A percentile compares a stretch with the other conserved stretches of the same genome.
phyloP scores from a whole-genome alignment of 352 stramenopile species.

The Pythium diclinum region DNA sequence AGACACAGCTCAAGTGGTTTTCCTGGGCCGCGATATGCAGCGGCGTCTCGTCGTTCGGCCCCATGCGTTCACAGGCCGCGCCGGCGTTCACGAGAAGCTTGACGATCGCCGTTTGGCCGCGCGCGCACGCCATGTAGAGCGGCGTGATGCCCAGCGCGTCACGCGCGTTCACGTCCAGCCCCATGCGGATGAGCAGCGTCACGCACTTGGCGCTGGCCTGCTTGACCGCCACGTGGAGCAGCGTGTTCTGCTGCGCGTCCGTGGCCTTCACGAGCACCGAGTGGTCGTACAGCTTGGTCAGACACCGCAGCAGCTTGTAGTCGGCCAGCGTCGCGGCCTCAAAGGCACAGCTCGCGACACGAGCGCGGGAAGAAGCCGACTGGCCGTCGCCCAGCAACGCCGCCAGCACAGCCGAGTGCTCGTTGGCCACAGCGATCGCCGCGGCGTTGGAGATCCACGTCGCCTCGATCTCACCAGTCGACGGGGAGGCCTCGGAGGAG shows the following conservation, averaged over 20 bases:
- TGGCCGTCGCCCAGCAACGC: constrained; percentile 56
- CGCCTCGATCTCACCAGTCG: constrained; percentile 34
- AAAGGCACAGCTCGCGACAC: constrained; percentile 42
- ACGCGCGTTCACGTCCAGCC: constrained; percentile 57
- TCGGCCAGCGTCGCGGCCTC: constrained; percentile 46
- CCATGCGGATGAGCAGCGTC: constrained; percentile 56
- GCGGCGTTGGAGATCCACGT: constrained; percentile 41
- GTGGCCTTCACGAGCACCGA: constrained; percentile 40
- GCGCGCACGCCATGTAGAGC: constrained; percentile 75
- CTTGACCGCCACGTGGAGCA: constrained; percentile 65
- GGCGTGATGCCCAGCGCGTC: constrained; percentile 65
- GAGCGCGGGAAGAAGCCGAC: constrained; percentile 26
- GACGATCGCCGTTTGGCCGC: constrained; percentile 59
- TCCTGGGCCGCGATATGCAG: constrained; percentile 82
- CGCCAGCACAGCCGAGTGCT: constrained; percentile 40
- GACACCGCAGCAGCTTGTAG: constrained; percentile 48
- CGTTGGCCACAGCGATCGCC: constrained; percentile 41
- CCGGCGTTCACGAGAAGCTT: constrained; percentile 55
- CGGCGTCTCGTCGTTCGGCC: constrained; percentile 68
- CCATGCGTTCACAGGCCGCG: constrained; percentile 48
- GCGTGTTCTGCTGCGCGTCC: constrained; percentile 44
- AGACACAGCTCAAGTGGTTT: constrained; percentile 70
- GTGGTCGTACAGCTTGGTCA: constrained; percentile 48
- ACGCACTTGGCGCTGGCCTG: constrained; percentile 51
- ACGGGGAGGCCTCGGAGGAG: not conserved